Base-by-base conservation (phyloP, 2,329 filamentous ascomycete species). In the Onygenales sp. region DNA sequence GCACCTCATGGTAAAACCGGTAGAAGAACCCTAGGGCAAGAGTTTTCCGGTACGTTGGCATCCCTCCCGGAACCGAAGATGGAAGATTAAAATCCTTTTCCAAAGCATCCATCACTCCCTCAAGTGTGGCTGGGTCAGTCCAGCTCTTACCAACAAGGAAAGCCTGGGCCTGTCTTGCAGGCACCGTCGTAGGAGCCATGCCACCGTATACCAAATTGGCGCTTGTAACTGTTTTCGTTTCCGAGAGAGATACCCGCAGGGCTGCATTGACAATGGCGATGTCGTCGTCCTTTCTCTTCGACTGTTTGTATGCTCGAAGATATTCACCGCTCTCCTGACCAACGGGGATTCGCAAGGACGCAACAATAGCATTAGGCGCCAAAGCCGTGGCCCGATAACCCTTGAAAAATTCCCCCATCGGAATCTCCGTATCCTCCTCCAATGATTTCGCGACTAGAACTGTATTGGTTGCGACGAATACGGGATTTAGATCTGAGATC, bases 271-370 rank as follows among this genome's bases (percentile, higher is more conserved):
- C 93, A 62, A 98, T 97, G 2, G 93, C 93, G 65, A 98, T 97
- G 65, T 98, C 93, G 63, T 98, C 93, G 62, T 98, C 93, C 66
- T 97, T 97, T 59, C 93, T 77, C 75, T 98, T 98, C 0, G 93
- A 84, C 68, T 97, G 92, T 71, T 98, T 98, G 71, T 96, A 97
- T 1, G 92, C 85, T 43, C 87, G 81, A 67, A 95, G 86, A 65
- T 85, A 89, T 66, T 97, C 93, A 3, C 87, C 85, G 62, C 85
- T 86, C 51, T 83, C 78, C 2, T 77, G 77, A 0, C 87, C 86
- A 2, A 87, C 73, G 0, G 93, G 93, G 44, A 98, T 88, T n/a
- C 86, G 82, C 57, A 98, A 85, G 42, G 85, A 85, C 1, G 89
- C 84, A 56, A 98, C 92, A 57, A 97, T 82, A 1, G 88, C 88